Evolutionary conservation across 805 yeast species (phyloP), one percentile per base, ranked within the genome.

Genomic region (Ogataea saltuana): DNA sequence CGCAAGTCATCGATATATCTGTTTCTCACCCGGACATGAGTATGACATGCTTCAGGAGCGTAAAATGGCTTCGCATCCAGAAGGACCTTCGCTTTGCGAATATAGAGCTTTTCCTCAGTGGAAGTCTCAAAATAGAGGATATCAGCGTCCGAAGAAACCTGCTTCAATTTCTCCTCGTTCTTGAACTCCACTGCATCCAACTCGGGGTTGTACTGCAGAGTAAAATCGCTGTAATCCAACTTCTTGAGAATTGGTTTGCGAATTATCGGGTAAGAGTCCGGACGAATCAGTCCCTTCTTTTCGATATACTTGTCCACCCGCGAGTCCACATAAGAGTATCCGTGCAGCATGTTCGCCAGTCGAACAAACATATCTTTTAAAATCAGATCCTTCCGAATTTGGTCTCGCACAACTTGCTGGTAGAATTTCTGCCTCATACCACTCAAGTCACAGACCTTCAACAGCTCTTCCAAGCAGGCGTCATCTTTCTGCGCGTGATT

Each of bases 371-470:
- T 7, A 28, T 45, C 29, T 30, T 46, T 50, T 15, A 27, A 10
- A 3, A 50, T 20, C 18, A 49, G 37, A 28, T 46, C 40, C 13
- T 43, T 40, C 16, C 43, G 46, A 16, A 53, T 41, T 15, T 35
- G 36, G 2, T 39, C 27, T 40, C 39, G 46, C 23, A 44, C 44
- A 18, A 46, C 34, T 11, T 41, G 26, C 29, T 46, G 50, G 23
- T 54, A 52, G 17, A 34, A 23, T 18, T 39, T 33, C n/a, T 42
- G 50, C 37, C 63, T 50, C 23, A 26, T 5, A 4, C 62, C 62
- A 15, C 59, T 51, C 4, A 59, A 29, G 33, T 59, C 63, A 33
- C 61, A 56, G 17, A 33, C 25, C 23, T 47, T 50, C 4, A 59
- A 41, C 4, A 59, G 42, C 7, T 46, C 33, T 27, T 48, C 53